Base-by-base conservation (phyloP, 805 yeast species). In the Metschnikowia gruessii region DNA sequence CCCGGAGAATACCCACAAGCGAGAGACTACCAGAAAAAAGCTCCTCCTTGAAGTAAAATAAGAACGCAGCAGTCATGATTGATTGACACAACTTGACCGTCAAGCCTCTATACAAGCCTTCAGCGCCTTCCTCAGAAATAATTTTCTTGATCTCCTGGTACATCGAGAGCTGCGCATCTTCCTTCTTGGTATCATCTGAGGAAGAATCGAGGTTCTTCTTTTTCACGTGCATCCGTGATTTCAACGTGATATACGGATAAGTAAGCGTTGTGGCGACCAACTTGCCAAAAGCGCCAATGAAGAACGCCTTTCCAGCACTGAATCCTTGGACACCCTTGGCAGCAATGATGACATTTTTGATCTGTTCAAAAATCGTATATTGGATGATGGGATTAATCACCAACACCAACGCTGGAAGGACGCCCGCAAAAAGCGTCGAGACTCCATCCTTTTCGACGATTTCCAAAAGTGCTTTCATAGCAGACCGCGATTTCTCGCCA, bases 331-430 rank as follows among this genome's bases (percentile, higher is more conserved):
- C 62, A 43, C 82, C 80, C 36, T 80, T 76, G 33, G 68, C 72
- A 47, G 76, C 80, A 44, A 81, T 72, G 15, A 90, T 74, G 16
- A 75, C 56, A 55, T 86, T 87, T 61, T 85, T 83, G 58, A 87
- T 65, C 66, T 90, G 96, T 68, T 91, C 98, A 64, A 85, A 91
- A 38, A 89, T 80, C 41, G 97, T 87, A 71, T 90, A 91, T 66
- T 91, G 97, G 54, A 91, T 83, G 50, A 91, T 85, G 34, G 98
- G 97, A 65, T 91, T 91, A 52, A 83, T 59, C 42, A 91, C 97
- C 50, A 91, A 74, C 40, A 89, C 81, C 59, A 91, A 75, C 2
- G 97, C 96, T 1, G 97, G 97, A 24, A 83, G 72, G 4, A 91
- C 80, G 5, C 98, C 98, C 26, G 88, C 83, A 63, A 91, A 88